Base-by-base conservation (phyloP, 257 asterid genomes). In the Solanum medicagineum region DNA sequence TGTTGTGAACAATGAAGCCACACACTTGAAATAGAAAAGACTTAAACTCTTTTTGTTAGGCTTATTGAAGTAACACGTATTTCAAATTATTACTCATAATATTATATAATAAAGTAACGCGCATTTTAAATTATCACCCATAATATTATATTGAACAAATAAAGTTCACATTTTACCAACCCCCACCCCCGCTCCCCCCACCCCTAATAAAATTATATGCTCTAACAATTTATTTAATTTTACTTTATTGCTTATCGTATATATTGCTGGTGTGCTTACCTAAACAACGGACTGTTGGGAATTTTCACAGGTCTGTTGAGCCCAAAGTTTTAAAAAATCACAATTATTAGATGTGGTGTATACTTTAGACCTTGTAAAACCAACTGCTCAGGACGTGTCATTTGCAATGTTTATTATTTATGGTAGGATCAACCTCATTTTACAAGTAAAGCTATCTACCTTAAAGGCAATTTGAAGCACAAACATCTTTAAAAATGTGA, bases 371-470 rank as follows among this genome's bases (percentile, higher is more conserved):
- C 24, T 71, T 20, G 54, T 36, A 69, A 84, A 69, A 84, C 85
- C 85, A 80, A 84, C 85, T 84, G 70, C 40, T 26, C 73, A 80
- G 85, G 89, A 85, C 80, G 88, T 86, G 87, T 81, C 85, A 73
- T 65, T 79, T 57, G 66, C 86, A 74, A 69, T 77, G 69, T 20
- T 74, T 82, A 79, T 84, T 81, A 81, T 84, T 84, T 89, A 87
- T 84, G 87, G 86, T 87, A 85, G 19, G 81, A 57, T 3, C 73
- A 54, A 29, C 15, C 40, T 53, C 17, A 79, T 44, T 24, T 65
- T 68, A 60, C 36, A 74, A 75, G 10, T 80, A 55, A 62, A 51
- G n/a, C 86, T 69, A 86, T 80, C 32, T 11, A 11, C 6, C 8
- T n/a, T 59, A 10, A 59, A 60, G 7, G 9, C 4, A 6, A 2